Evolutionary conservation across 2,329 filamentous ascomycete species (phyloP).

Genomic region (Sporothrix luriei): DNA sequence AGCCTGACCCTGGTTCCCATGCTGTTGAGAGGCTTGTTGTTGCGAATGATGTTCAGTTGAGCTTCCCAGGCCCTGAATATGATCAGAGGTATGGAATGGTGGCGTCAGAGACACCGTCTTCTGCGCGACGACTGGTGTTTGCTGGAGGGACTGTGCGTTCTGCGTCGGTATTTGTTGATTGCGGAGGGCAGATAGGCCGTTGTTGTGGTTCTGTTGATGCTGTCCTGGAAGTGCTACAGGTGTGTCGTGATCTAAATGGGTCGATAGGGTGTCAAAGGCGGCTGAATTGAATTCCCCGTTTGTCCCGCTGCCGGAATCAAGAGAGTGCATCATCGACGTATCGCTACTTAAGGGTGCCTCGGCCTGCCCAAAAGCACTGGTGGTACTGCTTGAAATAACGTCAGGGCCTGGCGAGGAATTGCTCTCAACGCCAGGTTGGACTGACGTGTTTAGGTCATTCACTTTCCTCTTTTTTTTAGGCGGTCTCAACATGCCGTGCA

Average conservation of each 20-base stretch:
- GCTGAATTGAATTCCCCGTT: conserved; percentile 28
- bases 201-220: conserved; percentile 35
- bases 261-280: conserved; percentile 33
- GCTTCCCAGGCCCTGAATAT: conserved; percentile 30
- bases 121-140: conserved; percentile 32
- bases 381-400: conserved; percentile 3
- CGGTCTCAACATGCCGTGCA: conserved; percentile 21
- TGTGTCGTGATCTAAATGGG: conserved; percentile 33
- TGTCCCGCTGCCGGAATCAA: conserved; percentile 20
- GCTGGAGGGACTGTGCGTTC: conserved; percentile 29
- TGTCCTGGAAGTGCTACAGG: conserved; percentile 33
- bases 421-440: conserved; percentile 36
- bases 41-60: conserved; percentile 23
- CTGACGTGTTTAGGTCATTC: conserved; percentile 39
- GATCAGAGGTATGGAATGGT: conserved; percentile 32
- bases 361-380: background rate
- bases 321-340: conserved; percentile 30
- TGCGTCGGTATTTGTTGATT: conserved; percentile 24
- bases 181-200: conserved; percentile 32
- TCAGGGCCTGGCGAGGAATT: conserved; percentile 28
- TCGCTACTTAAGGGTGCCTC: conserved; percentile 20
- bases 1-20: conserved; percentile 4
- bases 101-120: conserved; percentile 32
- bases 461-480: conserved; percentile 47
- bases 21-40: conserved; percentile 30